phyloP scores from a whole-genome alignment of 345 rosid genomes.

The Citrus australasica region DNA sequence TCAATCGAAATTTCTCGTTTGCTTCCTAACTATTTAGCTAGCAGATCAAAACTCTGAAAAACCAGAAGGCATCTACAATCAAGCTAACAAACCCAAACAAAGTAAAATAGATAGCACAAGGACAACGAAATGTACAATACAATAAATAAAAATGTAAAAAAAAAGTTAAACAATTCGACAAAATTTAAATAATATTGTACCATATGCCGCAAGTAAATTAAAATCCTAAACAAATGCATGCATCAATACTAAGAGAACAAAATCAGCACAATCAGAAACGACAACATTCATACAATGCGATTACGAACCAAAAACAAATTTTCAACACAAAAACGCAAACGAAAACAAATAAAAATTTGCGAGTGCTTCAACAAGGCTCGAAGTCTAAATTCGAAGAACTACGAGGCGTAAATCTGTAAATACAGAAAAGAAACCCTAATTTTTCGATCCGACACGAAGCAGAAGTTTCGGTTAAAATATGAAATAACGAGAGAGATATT shows the following conservation, averaged over 20 bases:
- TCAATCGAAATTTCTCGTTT: neutral
- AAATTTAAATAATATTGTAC: too few species aligned
- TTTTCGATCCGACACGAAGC: neutral
- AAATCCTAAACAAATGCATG: too few species aligned
- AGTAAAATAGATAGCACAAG: neutral
- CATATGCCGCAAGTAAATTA: too few species aligned
- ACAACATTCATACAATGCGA: neutral
- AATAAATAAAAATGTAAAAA: neutral
- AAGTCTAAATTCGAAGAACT: neutral
- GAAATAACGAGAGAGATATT: neutral
- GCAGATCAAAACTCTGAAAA: constrained; percentile 7
- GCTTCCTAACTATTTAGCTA: neutral
- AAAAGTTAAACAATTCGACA: too few species aligned
- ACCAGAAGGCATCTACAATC: neutral
- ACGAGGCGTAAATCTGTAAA: neutral
- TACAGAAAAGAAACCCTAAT: neutral
- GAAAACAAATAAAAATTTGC: neutral
- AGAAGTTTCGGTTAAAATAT: neutral
- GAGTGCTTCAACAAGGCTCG: neutral
- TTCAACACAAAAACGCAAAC: too few species aligned
- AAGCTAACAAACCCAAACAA: neutral
- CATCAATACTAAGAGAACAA: too few species aligned
- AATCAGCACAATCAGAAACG: too few species aligned
- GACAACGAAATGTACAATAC: neutral
- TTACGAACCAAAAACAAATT: neutral